Evolutionary conservation across 1,284 basidiomycete species (phyloP).

Genomic region (Puccinia triticina): DNA sequence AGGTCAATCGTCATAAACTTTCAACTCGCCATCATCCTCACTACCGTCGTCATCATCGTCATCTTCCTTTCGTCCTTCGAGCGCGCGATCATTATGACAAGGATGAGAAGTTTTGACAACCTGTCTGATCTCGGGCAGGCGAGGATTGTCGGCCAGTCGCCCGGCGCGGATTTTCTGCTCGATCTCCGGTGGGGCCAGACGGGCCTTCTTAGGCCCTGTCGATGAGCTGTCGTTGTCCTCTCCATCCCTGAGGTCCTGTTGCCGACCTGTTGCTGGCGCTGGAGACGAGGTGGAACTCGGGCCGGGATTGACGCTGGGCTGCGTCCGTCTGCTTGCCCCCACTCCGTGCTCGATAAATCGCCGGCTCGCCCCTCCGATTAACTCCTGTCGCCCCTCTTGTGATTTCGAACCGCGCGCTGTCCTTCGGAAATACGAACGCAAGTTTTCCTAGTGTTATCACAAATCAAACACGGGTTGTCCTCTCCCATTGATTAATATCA

Average conservation of each 20-base stretch:
- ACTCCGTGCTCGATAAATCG: not conserved
- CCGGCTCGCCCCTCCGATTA: not conserved
- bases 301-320: not conserved
- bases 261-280: not conserved
- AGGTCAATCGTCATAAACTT: slow-evolving; percentile 21
- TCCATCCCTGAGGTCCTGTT: not conserved
- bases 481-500: not conserved
- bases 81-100: not conserved
- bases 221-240: not conserved
- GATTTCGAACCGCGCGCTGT: not conserved
- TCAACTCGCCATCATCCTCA: slow-evolving; percentile 24
- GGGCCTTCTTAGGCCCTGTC: not conserved
- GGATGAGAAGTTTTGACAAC: slow-evolving; percentile 12
- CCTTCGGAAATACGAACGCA: not conserved
- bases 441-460: not conserved
- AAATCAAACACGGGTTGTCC: not conserved
- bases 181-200: not conserved
- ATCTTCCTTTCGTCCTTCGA: not conserved
- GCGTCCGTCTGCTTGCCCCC: not conserved
- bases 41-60: not conserved
- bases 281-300: not conserved
- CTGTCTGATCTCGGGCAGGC: slow-evolving; percentile 3
- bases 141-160: not conserved
- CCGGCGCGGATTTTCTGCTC: not conserved
- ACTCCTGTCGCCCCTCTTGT: slow-evolving; percentile 1